These are phyloP conservation scores for Knoxdaviesia capensis DNA, from an alignment of 2,329 filamentous ascomycete species.

Conservation along the genomic window DNA sequence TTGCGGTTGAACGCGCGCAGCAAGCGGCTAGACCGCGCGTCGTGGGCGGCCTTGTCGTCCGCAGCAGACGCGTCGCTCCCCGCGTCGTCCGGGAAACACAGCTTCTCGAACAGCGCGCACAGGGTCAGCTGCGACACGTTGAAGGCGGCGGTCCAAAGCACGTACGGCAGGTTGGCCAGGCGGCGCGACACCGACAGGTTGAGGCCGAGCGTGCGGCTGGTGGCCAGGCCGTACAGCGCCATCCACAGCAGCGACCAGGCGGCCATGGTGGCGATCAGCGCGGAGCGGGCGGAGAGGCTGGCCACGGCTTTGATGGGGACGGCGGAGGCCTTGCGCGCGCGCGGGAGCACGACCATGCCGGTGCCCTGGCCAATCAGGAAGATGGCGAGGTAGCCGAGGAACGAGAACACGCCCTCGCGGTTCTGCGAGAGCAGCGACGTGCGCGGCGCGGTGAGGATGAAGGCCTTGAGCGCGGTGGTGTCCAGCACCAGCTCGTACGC, in stretches of 20 bases:
- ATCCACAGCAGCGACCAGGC: slow-evolving; percentile 50
- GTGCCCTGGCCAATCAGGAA: slow-evolving; percentile 77
- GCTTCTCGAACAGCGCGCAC: slow-evolving; percentile 58
- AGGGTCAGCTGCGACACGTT: slow-evolving; percentile 67
- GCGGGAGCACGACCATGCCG: slow-evolving; percentile 60
- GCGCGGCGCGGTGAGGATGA: slow-evolving; percentile 64
- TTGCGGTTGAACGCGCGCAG: slow-evolving; percentile 75
- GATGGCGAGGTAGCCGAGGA: slow-evolving; percentile 82
- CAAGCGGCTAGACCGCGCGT: slow-evolving; percentile 59
- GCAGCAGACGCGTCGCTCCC: slow-evolving; percentile 37
- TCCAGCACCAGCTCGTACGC: slow-evolving; percentile 61
- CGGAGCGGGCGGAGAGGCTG: slow-evolving; percentile 13
- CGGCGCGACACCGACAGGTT: slow-evolving; percentile 66
- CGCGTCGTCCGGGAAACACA: slow-evolving; percentile 49
- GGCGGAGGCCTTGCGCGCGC: slow-evolving; percentile 23
- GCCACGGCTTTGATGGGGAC: slow-evolving; percentile 14
- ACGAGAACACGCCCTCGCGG: slow-evolving; percentile 87
- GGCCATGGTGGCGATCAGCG: slow-evolving; percentile 41
- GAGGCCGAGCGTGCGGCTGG: slow-evolving; percentile 48
- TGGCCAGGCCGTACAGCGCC: slow-evolving; percentile 47
- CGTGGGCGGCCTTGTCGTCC: slow-evolving; percentile 39
- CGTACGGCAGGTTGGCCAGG: slow-evolving; percentile 80
- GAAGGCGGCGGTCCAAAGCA: slow-evolving; percentile 83
- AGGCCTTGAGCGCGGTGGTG: slow-evolving; percentile 58
- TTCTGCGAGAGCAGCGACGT: slow-evolving; percentile 71